Evolutionary conservation across 345 rosid genomes (phyloP).

Genomic region (Lepidium sativum): DNA sequence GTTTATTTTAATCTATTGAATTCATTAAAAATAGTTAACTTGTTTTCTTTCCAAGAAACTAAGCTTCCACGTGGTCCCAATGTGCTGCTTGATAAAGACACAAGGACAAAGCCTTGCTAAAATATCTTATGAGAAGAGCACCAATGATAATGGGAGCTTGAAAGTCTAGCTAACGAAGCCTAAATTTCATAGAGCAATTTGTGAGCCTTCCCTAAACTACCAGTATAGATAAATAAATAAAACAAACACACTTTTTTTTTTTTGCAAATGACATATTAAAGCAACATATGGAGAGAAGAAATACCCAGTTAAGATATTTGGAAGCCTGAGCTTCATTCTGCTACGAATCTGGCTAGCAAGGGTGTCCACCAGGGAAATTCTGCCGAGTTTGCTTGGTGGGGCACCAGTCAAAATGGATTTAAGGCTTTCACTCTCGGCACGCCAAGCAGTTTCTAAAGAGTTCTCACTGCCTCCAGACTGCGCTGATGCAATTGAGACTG

Average conservation of each 20-base stretch:
- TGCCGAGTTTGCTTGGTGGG: conserved; percentile 88
- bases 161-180: conserved; percentile 13
- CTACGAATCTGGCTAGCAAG: conserved; percentile 87
- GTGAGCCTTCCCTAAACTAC: background rate
- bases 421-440: conserved; percentile 88
- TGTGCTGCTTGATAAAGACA: background rate
- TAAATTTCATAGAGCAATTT: conserved; percentile 3
- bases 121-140: conserved; percentile 5
- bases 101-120: background rate
- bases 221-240: background rate
- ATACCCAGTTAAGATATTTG: conserved; percentile 90
- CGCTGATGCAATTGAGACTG: conserved; percentile 85
- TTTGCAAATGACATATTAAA: background rate
- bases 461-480: conserved; percentile 70
- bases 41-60: background rate
- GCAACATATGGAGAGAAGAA: conserved; percentile 34
- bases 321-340: conserved; percentile 91
- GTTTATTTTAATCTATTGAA: background rate
- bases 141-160: background rate
- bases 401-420: conserved; percentile 77
- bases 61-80: background rate
- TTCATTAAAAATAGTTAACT: background rate
- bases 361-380: conserved; percentile 83
- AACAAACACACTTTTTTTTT: conserved; percentile 2
- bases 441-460: conserved; percentile 97